Evolutionary conservation across 2,329 filamentous ascomycete species (phyloP).

Genomic region (Aureobasidium uvarum): DNA sequence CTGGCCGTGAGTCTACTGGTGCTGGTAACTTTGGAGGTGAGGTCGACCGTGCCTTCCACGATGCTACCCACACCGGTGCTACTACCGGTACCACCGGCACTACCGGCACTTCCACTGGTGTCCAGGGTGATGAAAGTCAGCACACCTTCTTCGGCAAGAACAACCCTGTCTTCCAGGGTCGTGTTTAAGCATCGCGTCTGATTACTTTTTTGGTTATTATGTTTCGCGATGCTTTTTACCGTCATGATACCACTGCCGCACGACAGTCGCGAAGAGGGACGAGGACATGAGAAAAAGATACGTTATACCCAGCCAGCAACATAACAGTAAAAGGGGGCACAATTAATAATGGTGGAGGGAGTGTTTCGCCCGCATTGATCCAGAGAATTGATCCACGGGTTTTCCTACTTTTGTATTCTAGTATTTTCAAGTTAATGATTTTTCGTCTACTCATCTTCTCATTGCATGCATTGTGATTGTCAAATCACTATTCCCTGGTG

Average conservation of each 20-base stretch:
- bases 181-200: conserved; percentile 33
- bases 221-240: conserved; percentile 18
- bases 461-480: neutral
- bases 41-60: conserved; percentile 25
- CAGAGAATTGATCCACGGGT: neutral
- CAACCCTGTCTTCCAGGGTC: conserved; percentile 47
- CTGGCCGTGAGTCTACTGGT: conserved; percentile 2
- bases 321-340: neutral
- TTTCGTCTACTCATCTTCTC: neutral
- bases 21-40: conserved; percentile 24
- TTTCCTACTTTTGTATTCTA: conserved; percentile 11
- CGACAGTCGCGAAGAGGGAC: conserved; percentile 13
- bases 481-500: too few relatives aligned
- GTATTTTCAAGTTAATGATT: conserved; percentile 11
- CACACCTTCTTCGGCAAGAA: conserved; percentile 45
- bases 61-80: neutral
- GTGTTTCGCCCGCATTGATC: neutral
- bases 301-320: conserved; percentile 22
- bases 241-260: conserved; percentile 36
- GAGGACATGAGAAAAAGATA: conserved; percentile 15
- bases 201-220: conserved; percentile 8
- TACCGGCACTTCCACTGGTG: conserved; percentile 19
- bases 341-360: conserved; percentile 14
- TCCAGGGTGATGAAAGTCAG: neutral
- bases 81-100: conserved; percentile 27